Evolutionary conservation across 768 basidiomycete genomes (phyloP).

Genomic region (Dictyophora rubrovolvata): DNA sequence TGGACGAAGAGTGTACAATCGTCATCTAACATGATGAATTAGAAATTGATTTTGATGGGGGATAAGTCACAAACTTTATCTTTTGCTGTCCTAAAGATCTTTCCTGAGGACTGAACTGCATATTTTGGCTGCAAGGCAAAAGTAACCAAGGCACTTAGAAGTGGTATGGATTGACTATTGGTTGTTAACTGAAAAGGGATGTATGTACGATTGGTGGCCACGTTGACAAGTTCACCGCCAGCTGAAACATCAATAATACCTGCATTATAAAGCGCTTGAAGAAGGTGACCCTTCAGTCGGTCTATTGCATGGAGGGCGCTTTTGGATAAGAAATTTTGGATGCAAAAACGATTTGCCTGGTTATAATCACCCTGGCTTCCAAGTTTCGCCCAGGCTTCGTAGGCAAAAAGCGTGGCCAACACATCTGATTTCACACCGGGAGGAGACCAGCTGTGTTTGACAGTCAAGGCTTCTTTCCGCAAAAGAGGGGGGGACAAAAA

Average conservation of each 20-base stretch:
- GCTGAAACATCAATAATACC: slow-evolving; percentile 78
- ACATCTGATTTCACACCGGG: slow-evolving; percentile 77
- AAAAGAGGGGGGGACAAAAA: slow-evolving; percentile 77
- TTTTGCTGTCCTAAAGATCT: slow-evolving; percentile 57
- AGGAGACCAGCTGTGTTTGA: slow-evolving; percentile 73
- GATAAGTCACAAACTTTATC: slow-evolving; percentile 56
- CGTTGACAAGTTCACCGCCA: slow-evolving; percentile 35
- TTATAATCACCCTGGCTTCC: slow-evolving; percentile 56
- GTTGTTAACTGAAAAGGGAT: slow-evolving; percentile 61
- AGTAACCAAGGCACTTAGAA: slow-evolving; percentile 76
- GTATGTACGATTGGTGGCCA: slow-evolving; percentile 23
- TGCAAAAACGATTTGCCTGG: slow-evolving; percentile 64
- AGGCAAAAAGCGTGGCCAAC: slow-evolving; percentile 69
- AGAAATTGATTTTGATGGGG: not conserved
- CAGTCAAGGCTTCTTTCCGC: slow-evolving; percentile 56
- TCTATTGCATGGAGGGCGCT: slow-evolving; percentile 74
- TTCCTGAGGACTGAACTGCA: slow-evolving; percentile 64
- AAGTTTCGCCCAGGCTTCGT: slow-evolving; percentile 69
- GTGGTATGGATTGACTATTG: slow-evolving; percentile 63
- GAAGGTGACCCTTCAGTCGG: slow-evolving; percentile 67
- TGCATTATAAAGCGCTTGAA: slow-evolving; percentile 65
- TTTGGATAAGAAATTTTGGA: slow-evolving; percentile 81
- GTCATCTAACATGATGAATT: slow-evolving; percentile 36
- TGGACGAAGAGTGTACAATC: slow-evolving; percentile 78
- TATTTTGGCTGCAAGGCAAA: slow-evolving; percentile 87